A percentile compares a stretch with the other conserved stretches of the same genome.
These are phyloP conservation scores for Piper betle DNA, from an alignment of 164 flowering plant species.

Conservation along the genomic window DNA sequence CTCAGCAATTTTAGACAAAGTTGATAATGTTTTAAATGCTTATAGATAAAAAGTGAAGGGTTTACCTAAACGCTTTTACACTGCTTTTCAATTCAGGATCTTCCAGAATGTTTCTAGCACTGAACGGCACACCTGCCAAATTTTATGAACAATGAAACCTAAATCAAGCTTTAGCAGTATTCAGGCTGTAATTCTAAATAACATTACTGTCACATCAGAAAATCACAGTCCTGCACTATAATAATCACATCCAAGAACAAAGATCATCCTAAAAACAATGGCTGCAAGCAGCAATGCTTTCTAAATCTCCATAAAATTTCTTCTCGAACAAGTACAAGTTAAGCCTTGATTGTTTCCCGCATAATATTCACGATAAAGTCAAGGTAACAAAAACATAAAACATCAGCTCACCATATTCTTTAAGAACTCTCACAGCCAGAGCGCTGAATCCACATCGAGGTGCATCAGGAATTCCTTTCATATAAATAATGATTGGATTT, in stretches of 20 bases:
- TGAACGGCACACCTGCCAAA: constrained; percentile 58
- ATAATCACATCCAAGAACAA: neutral
- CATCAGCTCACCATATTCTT: constrained; percentile 46
- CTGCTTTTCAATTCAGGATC: constrained; percentile 67
- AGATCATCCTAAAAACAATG: neutral
- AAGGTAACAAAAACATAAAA: constrained; percentile 1
- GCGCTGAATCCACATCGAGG: constrained; percentile 92
- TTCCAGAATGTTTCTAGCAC: constrained; percentile 82
- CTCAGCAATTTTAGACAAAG: no score
- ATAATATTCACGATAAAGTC: neutral
- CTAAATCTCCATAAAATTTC: no score
- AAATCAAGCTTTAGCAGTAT: neutral
- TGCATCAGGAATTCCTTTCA: constrained; percentile 82
- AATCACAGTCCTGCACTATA: neutral
- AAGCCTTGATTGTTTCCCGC: no score
- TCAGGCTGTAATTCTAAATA: neutral
- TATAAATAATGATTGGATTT: constrained; percentile 82
- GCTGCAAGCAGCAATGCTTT: no score
- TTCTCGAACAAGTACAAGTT: no score
- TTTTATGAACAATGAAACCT: neutral
- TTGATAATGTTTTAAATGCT: neutral
- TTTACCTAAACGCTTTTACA: constrained; percentile 72
- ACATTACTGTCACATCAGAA: neutral
- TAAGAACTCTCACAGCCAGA: constrained; percentile 72
- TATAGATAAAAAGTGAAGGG: neutral